These are phyloP conservation scores for Dendrocalamus sinicus DNA, from an alignment of 176 grass and related monocot species.

Conservation along the genomic window DNA sequence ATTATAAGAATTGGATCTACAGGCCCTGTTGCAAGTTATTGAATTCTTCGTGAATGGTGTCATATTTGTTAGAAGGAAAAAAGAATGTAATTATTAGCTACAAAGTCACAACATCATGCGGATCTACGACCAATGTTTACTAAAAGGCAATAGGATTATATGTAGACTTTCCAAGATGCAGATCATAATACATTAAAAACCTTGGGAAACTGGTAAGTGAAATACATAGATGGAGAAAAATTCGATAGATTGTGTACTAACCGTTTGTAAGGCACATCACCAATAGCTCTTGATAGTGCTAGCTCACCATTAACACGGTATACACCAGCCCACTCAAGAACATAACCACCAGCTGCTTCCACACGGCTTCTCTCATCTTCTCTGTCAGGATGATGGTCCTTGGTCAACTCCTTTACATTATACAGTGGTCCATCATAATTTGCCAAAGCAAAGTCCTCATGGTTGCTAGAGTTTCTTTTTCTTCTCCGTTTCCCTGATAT, in stretches of 20 bases:
- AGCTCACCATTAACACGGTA: constrained; percentile 86
- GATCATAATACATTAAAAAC: neutral
- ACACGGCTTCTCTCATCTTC: constrained; percentile 93
- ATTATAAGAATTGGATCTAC: too few relatives aligned
- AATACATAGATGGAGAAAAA: constrained; percentile 17
- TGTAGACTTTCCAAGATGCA: constrained; percentile 18
- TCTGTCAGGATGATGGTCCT: constrained; percentile 96
- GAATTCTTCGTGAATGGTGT: too few relatives aligned
- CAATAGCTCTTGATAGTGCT: constrained; percentile 88
- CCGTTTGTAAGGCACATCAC: constrained; percentile 86
- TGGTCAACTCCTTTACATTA: constrained; percentile 78
- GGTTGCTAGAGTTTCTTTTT: constrained; percentile 56
- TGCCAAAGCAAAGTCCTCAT: constrained; percentile 52
- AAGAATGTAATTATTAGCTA: too few relatives aligned
- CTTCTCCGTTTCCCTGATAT: constrained; percentile 63
- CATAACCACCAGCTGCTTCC: constrained; percentile 84
- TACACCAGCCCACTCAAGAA: constrained; percentile 90
- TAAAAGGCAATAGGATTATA: constrained; percentile 24
- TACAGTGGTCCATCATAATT: constrained; percentile 65
- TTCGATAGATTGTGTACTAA: constrained; percentile 49
- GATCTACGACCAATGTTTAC: neutral
- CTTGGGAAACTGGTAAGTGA: neutral
- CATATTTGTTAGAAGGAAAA: too few relatives aligned
- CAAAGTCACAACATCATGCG: too few relatives aligned
- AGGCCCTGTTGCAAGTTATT: too few relatives aligned